Conservation (phyloP, 2,329 filamentous ascomycete genomes). For the Cercospora sojina region DNA sequence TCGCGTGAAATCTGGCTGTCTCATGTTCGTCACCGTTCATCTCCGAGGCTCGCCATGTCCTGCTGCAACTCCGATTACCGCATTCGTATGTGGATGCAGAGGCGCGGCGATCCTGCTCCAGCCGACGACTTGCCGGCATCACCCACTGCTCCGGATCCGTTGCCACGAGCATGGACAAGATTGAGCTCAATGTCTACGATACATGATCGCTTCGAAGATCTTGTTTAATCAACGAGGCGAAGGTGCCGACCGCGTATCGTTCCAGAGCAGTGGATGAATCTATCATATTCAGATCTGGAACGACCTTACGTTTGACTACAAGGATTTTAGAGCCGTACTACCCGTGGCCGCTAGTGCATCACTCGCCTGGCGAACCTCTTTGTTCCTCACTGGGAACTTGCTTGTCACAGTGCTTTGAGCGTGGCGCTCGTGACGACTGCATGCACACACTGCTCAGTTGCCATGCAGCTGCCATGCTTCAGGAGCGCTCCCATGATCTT, state of each 20-base stretch:
- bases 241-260: slow-evolving; percentile 3
- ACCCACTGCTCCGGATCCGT: neutral
- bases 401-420: neutral
- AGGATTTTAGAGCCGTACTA: slow-evolving; percentile 5
- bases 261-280: slow-evolving; percentile 6
- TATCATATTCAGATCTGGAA: slow-evolving; percentile 14
- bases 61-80: neutral
- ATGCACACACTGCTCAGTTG: neutral
- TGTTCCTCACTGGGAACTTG: neutral
- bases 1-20: slow-evolving; percentile 44
- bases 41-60: slow-evolving; percentile 4
- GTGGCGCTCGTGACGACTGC: neutral
- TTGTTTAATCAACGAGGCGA: slow-evolving; percentile 2
- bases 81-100: slow-evolving; percentile 10
- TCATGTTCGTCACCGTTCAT: slow-evolving; percentile 2
- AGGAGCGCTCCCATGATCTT: neutral
- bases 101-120: slow-evolving; percentile 9
- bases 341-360: neutral
- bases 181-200: neutral
- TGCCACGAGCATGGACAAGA: neutral
- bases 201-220: neutral
- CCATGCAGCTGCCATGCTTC: neutral
- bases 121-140: slow-evolving; percentile 8
- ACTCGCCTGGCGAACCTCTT: neutral
- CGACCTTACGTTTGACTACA: neutral